Conservation (phyloP, 176 grass and related monocot species). For the Triticum dicoccoides region DNA sequence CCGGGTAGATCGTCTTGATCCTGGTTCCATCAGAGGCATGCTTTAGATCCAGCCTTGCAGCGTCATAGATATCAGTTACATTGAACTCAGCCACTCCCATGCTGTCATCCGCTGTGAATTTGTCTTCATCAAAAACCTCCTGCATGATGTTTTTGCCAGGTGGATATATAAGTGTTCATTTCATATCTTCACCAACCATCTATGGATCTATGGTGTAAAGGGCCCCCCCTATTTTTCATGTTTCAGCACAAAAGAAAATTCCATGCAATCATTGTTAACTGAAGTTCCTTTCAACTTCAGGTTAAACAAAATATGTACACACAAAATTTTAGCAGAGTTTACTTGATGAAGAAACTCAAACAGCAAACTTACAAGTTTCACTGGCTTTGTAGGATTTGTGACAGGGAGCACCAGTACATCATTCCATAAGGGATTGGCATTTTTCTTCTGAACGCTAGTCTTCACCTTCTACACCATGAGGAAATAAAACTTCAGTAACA, state of each 20-base stretch:
- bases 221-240: background rate
- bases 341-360: conserved; percentile 3
- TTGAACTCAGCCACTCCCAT: conserved; percentile 70
- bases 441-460: conserved; percentile 80
- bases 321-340: background rate
- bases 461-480: conserved; percentile 59
- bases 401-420: conserved; percentile 69
- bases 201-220: background rate
- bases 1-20: conserved; percentile 61
- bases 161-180: background rate
- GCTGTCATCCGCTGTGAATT: conserved; percentile 73
- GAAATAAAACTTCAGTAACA: conserved; percentile 26
- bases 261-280: background rate
- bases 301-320: background rate
- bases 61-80: conserved; percentile 54
- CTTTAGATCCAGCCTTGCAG: conserved; percentile 54
- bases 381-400: conserved; percentile 49
- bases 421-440: conserved; percentile 73
- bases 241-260: background rate
- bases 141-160: conserved; percentile 20
- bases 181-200: background rate
- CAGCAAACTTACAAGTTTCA: conserved; percentile 68
- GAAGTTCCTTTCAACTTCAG: background rate
- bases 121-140: conserved; percentile 92
- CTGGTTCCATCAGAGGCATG: conserved; percentile 32